Evolutionary conservation across 441 rosid genomes (phyloP).

Genomic region (Adansonia grandidieri): DNA sequence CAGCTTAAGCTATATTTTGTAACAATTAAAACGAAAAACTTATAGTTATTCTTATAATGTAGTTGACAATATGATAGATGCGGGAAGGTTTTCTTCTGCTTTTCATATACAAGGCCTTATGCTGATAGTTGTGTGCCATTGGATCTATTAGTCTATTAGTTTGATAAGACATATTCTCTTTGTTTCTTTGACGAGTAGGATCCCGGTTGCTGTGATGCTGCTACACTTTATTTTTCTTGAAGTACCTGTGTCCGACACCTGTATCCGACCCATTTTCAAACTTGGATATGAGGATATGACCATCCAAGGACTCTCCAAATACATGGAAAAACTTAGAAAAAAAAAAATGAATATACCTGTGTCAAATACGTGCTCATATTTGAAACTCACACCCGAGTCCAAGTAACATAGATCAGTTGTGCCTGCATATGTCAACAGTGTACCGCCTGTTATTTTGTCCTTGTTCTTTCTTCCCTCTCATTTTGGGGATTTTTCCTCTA

Average conservation of each 20-base stretch:
- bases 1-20: slow-evolving; percentile 21
- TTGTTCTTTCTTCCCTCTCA: neutral
- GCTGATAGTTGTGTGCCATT: neutral
- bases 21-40: neutral
- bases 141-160: slow-evolving; percentile 6
- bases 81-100: neutral
- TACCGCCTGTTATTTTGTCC: slow-evolving; percentile 9
- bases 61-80: slow-evolving; percentile 7
- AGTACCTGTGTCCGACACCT: too few species aligned
- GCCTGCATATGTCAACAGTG: neutral
- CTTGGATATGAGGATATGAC: too few species aligned
- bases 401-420: neutral
- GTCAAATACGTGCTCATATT: too few species aligned
- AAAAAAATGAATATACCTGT: too few species aligned
- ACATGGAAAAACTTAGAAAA: too few species aligned
- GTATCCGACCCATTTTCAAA: too few species aligned
- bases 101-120: neutral
- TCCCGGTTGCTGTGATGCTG: neutral
- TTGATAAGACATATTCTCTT: neutral
- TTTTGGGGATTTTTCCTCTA: slow-evolving; percentile 17
- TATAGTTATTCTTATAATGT: slow-evolving; percentile 13
- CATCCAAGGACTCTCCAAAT: too few species aligned
- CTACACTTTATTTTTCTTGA: too few species aligned
- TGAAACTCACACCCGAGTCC: too few species aligned
- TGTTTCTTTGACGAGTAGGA: neutral